Evolutionary conservation across 2,329 filamentous ascomycete species (phyloP).

Genomic region (Lachnellula occidentalis): DNA sequence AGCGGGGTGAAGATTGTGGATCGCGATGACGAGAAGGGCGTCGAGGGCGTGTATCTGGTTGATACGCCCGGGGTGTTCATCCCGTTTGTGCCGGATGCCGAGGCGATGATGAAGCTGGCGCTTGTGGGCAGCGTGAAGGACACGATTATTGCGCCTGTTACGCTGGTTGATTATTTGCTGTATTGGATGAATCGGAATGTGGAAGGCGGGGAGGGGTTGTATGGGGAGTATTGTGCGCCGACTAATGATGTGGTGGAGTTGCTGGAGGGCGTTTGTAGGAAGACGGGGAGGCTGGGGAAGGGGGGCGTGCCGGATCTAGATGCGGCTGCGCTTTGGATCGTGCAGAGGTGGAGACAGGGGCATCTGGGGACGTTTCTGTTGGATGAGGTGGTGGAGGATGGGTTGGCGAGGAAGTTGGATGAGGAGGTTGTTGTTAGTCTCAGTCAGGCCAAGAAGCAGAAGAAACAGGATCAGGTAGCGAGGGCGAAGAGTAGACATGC

Average conservation of each 20-base stretch:
- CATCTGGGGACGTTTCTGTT: slow-evolving; percentile 71
- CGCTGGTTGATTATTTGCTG: slow-evolving; percentile 84
- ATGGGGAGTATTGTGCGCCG: slow-evolving; percentile 52
- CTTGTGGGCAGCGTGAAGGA: slow-evolving; percentile 89
- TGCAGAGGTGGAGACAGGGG: slow-evolving; percentile 78
- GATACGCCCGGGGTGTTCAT: slow-evolving; percentile 96
- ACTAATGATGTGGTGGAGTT: slow-evolving; percentile 81
- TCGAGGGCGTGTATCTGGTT: slow-evolving; percentile 63
- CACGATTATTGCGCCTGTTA: slow-evolving; percentile 70
- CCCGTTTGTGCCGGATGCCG: slow-evolving; percentile 78
- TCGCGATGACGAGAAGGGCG: slow-evolving; percentile 37
- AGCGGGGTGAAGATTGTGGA: slow-evolving; percentile 77
- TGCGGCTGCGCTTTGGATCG: slow-evolving; percentile 70
- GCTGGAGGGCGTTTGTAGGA: slow-evolving; percentile 63
- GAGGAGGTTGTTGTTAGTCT: slow-evolving; percentile 52
- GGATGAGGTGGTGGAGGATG: slow-evolving; percentile 64
- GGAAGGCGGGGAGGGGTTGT: slow-evolving; percentile 17
- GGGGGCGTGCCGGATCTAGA: slow-evolving; percentile 68
- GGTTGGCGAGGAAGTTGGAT: slow-evolving; percentile 46
- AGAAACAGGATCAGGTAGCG: slow-evolving; percentile 52
- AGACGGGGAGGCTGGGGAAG: slow-evolving; percentile 69
- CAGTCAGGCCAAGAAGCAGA: slow-evolving; percentile 62
- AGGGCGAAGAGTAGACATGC: slow-evolving; percentile 25
- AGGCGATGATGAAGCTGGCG: slow-evolving; percentile 92
- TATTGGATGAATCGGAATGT: slow-evolving; percentile 65